Conservation (phyloP, 2,329 filamentous ascomycete genomes). For the Claviceps sp. region DNA sequence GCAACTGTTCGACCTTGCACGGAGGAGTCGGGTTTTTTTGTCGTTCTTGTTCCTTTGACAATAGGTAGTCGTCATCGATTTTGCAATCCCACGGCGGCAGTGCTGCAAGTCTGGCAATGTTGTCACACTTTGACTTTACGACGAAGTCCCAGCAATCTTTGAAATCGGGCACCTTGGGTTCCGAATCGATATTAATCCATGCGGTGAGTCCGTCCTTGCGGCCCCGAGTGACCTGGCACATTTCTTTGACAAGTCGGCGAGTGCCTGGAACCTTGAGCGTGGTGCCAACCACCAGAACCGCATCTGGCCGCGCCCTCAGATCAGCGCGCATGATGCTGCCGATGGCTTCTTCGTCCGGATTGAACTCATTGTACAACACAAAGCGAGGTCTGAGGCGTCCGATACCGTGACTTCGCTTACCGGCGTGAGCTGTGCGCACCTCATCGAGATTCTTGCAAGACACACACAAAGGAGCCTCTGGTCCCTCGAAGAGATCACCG, state of each 20-base stretch:
- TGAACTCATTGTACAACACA: conserved; percentile 94
- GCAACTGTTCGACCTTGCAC: conserved; percentile 10
- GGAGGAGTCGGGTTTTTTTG: conserved; percentile 18
- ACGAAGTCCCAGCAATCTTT: conserved; percentile 90
- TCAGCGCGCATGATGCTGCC: conserved; percentile 81
- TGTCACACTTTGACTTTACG: conserved; percentile 75
- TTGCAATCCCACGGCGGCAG: conserved; percentile 44
- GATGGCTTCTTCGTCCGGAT: conserved; percentile 93
- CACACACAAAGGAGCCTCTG: conserved; percentile 66
- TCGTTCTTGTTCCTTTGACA: conserved; percentile 31
- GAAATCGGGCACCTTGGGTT: conserved; percentile 70
- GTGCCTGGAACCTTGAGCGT: conserved; percentile 93
- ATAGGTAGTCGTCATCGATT: conserved; percentile 36
- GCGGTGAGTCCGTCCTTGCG: conserved; percentile 75
- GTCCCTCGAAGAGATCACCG: conserved; percentile 66
- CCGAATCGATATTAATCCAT: conserved; percentile 86
- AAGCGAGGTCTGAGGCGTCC: conserved; percentile 82
- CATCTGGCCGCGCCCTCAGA: conserved; percentile 73
- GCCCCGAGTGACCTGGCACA: conserved; percentile 76
- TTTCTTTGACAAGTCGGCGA: conserved; percentile 73
- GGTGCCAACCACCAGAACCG: conserved; percentile 87
- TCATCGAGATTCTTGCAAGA: conserved; percentile 63
- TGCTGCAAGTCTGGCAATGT: conserved; percentile 62
- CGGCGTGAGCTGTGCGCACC: conserved; percentile 59
- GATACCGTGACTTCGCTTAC: conserved; percentile 86